Evolutionary conservation across 169 alveolate genomes (phyloP).

Genomic region (Cytauxzoon felis): DNA sequence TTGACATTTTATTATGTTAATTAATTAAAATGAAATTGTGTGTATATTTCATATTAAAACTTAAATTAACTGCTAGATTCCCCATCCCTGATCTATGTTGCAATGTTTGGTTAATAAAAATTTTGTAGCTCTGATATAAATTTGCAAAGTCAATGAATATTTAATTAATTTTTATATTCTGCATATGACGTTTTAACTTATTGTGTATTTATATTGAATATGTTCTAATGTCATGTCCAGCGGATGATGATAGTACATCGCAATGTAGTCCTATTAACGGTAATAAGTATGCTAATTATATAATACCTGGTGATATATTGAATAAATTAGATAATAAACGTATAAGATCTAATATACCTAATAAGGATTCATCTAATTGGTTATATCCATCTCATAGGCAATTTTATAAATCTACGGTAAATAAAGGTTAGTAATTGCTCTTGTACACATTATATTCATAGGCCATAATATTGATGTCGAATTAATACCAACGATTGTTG

Average conservation of each 20-base stretch:
- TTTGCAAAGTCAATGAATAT: too few relatives aligned
- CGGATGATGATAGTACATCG: slow-evolving; percentile 3
- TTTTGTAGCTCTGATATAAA: too few relatives aligned
- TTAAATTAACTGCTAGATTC: too few relatives aligned
- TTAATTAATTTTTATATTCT: too few relatives aligned
- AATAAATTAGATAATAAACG: slow-evolving; percentile 27
- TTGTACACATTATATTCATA: background rate
- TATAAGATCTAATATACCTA: slow-evolving; percentile 67
- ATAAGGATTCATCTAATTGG: slow-evolving; percentile 61
- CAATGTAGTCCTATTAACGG: slow-evolving; percentile 1
- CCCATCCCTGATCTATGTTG: too few relatives aligned
- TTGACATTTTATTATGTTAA: too few relatives aligned
- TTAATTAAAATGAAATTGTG: too few relatives aligned
- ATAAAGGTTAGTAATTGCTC: slow-evolving; percentile 54
- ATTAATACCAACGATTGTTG: slow-evolving; percentile 59
- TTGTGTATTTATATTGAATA: too few relatives aligned
- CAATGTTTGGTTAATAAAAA: too few relatives aligned
- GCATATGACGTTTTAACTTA: too few relatives aligned
- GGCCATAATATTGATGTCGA: slow-evolving; percentile 64
- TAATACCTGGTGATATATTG: background rate
- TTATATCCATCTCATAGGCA: slow-evolving; percentile 73
- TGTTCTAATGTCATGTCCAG: slow-evolving; percentile 18
- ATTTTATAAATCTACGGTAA: slow-evolving; percentile 65
- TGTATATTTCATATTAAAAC: too few relatives aligned
- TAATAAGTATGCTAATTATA: background rate